Evolutionary conservation across 257 asterid genomes (phyloP), one percentile per base, ranked within the genome.

Genomic region (Scutellaria barbata): DNA sequence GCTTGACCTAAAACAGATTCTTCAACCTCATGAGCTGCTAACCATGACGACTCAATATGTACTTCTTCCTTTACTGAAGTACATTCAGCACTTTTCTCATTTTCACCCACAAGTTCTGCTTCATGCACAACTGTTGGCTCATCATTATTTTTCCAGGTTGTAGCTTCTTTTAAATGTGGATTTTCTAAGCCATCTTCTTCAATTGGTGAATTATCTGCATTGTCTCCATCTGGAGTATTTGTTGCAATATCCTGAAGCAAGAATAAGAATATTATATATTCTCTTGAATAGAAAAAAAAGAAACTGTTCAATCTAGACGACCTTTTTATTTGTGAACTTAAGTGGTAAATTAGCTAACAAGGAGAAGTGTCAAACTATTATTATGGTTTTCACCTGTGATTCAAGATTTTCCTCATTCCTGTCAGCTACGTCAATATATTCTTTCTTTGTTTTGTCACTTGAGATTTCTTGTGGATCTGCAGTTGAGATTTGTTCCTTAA

Each of bases 391-490:
- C 53, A 25, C 51, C 61, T 51, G 55, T 58, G 59, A 55, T 70
- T 78, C 73, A 10, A 30, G 56, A 37, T 7, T 63, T 71, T 63
- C 74, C 65, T 70, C 70, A 52, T 71, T 35, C n/a, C 39, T 40
- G 69, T 72, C 69, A 16, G 64, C 47, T 43, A 73, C 52, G 16
- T 72, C 71, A 48, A 25, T 35, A 52, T 69, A 10, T 43, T 45
- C 60, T 57, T 65, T 74, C 70, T 70, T 68, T 3, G 42, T 56
- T 46, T 45, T 20, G 46, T 70, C 76, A 40, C 13, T 16, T 57
- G 74, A 66, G 57, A 70, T 74, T 53, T 68, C 77, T 78, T 11
- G 69, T 22, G 47, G 77, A 63, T 50, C 54, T 42, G 55, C 56
- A 41, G 12, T 39, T 63, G 7, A 67, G 69, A 60, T 48, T 75